Percentiles rank a stretch among this genome's conserved stretches.
Conservation (phyloP, 2,329 filamentous ascomycete genomes). For the Pseudopyricularia cyperi region DNA sequence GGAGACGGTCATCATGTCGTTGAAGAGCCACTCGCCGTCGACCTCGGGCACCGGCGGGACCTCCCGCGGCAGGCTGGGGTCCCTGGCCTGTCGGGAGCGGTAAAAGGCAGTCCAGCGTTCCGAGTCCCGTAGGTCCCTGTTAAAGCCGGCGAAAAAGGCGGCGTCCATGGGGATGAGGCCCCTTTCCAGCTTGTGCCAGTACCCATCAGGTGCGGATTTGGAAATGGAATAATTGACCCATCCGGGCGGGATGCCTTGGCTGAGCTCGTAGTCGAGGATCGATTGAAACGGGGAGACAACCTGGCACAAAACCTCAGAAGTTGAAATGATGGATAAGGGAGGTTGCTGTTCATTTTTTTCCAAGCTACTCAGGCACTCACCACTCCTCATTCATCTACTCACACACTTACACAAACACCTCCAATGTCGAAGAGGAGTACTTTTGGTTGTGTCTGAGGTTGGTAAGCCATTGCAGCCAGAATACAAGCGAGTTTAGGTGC, state of each 20-base stretch:
- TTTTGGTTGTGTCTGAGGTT: slow-evolving; percentile 41
- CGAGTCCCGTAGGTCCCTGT: slow-evolving; percentile 54
- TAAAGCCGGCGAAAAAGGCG: slow-evolving; percentile 65
- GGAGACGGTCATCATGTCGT: slow-evolving; percentile 75
- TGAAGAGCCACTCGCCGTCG: slow-evolving; percentile 70
- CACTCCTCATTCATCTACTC: slow-evolving; percentile 4
- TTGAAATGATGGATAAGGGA: slow-evolving; percentile 5
- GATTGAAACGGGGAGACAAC: slow-evolving; percentile 85
- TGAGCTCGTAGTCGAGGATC: slow-evolving; percentile 79
- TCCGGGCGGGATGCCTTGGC: slow-evolving; percentile 64
- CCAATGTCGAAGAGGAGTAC: slow-evolving; percentile 90
- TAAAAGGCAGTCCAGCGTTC: slow-evolving; percentile 59
- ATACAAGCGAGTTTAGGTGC: no score
- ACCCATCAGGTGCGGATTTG: slow-evolving; percentile 60
- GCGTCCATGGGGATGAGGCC: slow-evolving; percentile 67
- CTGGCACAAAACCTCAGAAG: slow-evolving; percentile 26
- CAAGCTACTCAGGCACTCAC: not conserved
- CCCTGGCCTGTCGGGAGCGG: slow-evolving; percentile 25
- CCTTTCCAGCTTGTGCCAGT: slow-evolving; percentile 80
- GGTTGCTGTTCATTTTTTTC: not conserved
- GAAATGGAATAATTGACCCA: slow-evolving; percentile 91
- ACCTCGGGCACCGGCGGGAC: slow-evolving; percentile 56
- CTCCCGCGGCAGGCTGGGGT: slow-evolving; percentile 22
- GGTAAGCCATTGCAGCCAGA: not conserved
- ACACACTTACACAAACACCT: slow-evolving; percentile 75